These are phyloP conservation scores for Skeletonema tropicum DNA, from an alignment of 108 stramenopile genomes.

Conservation along the genomic window DNA sequence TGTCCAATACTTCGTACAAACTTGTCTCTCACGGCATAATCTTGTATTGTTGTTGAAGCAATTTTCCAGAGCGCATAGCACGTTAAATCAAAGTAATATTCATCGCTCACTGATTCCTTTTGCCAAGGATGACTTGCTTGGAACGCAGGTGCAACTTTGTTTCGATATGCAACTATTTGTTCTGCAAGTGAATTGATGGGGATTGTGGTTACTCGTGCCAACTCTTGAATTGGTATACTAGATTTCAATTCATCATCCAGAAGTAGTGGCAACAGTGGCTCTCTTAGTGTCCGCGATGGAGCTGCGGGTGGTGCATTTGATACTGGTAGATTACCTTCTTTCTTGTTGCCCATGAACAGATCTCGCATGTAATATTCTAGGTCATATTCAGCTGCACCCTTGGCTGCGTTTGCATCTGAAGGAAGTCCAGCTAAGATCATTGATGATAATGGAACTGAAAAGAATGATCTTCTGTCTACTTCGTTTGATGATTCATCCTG, in stretches of 20 bases:
- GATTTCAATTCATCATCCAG: slow-evolving; percentile 48
- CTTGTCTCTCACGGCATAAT: slow-evolving; percentile 60
- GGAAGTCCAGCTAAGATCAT: slow-evolving; percentile 1
- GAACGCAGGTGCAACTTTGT: slow-evolving; percentile 57
- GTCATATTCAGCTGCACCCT: slow-evolving; percentile 87
- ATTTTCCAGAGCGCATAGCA: slow-evolving; percentile 81
- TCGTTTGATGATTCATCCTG: neutral
- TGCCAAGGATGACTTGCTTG: slow-evolving; percentile 58
- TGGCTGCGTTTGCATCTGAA: slow-evolving; percentile 51
- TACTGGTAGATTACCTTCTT: slow-evolving; percentile 66
- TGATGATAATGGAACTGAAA: neutral
- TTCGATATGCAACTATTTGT: slow-evolving; percentile 31
- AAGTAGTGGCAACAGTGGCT: slow-evolving; percentile 54
- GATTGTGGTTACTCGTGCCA: slow-evolving; percentile 23
- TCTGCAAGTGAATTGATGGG: slow-evolving; percentile 20
- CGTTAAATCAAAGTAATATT: slow-evolving; percentile 86
- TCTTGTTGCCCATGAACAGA: slow-evolving; percentile 70
- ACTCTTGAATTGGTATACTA: slow-evolving; percentile 48
- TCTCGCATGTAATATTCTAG: slow-evolving; percentile 86
- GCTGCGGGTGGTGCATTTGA: slow-evolving; percentile 52
- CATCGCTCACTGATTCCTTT: slow-evolving; percentile 60
- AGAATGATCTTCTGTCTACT: neutral
- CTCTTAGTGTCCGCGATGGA: slow-evolving; percentile 58
- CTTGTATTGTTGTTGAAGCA: slow-evolving; percentile 58
- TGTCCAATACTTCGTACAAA: slow-evolving; percentile 68